phyloP scores from a whole-genome alignment of 495 filamentous ascomycete genomes.

The Hapsidospora chrysogenum region DNA sequence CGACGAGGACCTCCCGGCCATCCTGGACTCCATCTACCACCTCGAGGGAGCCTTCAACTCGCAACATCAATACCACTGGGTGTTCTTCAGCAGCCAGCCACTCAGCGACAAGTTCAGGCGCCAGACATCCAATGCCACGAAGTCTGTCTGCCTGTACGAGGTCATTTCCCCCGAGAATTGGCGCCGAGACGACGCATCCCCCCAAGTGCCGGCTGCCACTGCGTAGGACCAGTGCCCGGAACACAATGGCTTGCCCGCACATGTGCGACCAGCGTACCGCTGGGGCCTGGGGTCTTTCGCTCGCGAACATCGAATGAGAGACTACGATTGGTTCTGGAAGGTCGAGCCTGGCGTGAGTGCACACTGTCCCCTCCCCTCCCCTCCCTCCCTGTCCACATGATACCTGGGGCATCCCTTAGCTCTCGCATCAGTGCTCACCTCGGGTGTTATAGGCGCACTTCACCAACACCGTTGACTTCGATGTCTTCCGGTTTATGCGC shows the following conservation, averaged over 20 bases:
- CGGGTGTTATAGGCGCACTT: constrained; percentile 26
- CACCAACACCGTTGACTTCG: constrained; percentile 52
- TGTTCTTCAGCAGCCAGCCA: constrained; percentile 66
- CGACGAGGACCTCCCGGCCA: constrained; percentile 68
- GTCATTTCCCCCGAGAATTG: constrained; percentile 53
- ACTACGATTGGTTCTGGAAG: constrained; percentile 55
- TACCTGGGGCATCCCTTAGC: no score
- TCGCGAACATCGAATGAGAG: constrained; percentile 42
- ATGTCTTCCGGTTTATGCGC: constrained; percentile 60
- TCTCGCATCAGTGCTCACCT: constrained; percentile 1
- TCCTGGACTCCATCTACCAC: constrained; percentile 57
- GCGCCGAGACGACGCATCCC: constrained; percentile 11
- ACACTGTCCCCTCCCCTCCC: background rate
- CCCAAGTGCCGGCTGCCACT: background rate
- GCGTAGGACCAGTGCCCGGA: background rate
- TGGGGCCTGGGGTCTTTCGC: constrained; percentile 68
- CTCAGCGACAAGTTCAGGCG: constrained; percentile 63
- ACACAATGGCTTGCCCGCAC: background rate
- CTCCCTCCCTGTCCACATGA: background rate
- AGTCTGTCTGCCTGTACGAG: constrained; percentile 60
- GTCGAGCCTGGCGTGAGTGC: constrained; percentile 4
- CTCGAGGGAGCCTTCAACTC: constrained; percentile 75
- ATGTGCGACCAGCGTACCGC: constrained; percentile 24
- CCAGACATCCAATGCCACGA: constrained; percentile 50
- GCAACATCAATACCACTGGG: constrained; percentile 72